Percentiles rank a stretch among this genome's conserved stretches.
phyloP scores from a whole-genome alignment of 805 yeast genomes.

The Kodamaea leandrae region DNA sequence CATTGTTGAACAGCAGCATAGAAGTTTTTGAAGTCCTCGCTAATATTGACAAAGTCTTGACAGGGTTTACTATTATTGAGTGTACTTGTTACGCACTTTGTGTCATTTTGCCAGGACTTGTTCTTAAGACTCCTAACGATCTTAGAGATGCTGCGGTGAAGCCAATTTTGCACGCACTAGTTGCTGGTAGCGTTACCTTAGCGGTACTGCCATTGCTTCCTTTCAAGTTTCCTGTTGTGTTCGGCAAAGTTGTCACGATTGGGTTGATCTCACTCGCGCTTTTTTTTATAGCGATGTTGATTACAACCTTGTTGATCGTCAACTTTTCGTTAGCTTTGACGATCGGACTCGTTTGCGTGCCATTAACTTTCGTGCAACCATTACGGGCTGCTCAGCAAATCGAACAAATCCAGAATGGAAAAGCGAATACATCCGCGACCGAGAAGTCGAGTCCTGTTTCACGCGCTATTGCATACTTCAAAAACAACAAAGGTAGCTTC shows the following conservation, averaged over 20 bases:
- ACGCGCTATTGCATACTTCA: background rate
- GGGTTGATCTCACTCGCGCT: constrained; percentile 48
- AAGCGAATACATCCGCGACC: background rate
- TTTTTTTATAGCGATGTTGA: constrained; percentile 57
- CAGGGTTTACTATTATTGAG: constrained; percentile 29
- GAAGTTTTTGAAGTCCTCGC: constrained; percentile 19
- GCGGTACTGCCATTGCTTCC: constrained; percentile 13
- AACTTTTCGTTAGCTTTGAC: constrained; percentile 79
- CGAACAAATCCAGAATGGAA: constrained; percentile 5
- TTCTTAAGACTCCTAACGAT: constrained; percentile 8
- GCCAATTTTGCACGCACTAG: constrained; percentile 18
- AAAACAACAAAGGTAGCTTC: constrained; percentile 13
- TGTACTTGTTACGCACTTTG: constrained; percentile 22
- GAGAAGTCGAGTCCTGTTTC: constrained; percentile 9
- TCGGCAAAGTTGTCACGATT: constrained; percentile 24
- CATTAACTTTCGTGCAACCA: constrained; percentile 61
- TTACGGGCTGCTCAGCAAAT: constrained; percentile 17
- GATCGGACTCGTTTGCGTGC: constrained; percentile 70
- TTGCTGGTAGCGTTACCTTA: constrained; percentile 15
- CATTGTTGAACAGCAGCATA: constrained; percentile 47
- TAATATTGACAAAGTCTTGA: constrained; percentile 24
- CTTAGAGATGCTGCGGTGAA: constrained; percentile 15
- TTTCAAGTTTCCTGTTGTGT: constrained; percentile 8
- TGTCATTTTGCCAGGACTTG: constrained; percentile 26
- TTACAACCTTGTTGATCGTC: constrained; percentile 72